Base-by-base conservation (phyloP, 495 filamentous ascomycete species). In the Xylaria intraflava region DNA sequence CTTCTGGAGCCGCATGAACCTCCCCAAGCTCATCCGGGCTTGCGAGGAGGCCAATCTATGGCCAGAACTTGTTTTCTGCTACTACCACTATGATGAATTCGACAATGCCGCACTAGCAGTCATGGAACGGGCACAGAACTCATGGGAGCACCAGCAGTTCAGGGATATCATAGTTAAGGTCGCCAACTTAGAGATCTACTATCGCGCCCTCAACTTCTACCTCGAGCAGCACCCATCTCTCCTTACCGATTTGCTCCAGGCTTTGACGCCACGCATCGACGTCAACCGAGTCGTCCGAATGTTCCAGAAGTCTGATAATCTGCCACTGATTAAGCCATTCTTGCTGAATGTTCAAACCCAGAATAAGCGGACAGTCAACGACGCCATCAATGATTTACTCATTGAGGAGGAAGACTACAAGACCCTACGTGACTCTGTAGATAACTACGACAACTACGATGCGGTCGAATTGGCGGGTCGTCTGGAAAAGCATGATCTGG, bases 331-430 rank as follows among this genome's bases (percentile, higher is more conserved):
- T 78, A 99, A 99, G 76, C 92, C 94, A 16, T 99, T 99, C 85
- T 76, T 99, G 61, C 82, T 97, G 56, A 97, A 87, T 65, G 94
- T 99, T 10, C 94, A 99, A 72, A 73, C 79, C 23, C 94, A 99
- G 74, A 99, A 99, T 77, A 99, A 99, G 84, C 85, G 86, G 54
- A 86, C 88, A 27, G 94, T 99, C 63, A 99, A 99, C 73, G 88
- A 93, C 60, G 94, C 94, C 30, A 96, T 99, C 73, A 96, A 99
- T 62, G 94, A 97, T 68, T 76, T 99, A 50, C 76, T 99, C 62
- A 99, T 99, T 55, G 94, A 99, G 69, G 94, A 97, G 72, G 94
- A 97, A 62, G 94, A 99, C 66, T 88, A 99, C 79, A 97, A 99
- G 85, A 95, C 90, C 19, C 83, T 99, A 22, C 86, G 90, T 41